Conservation (phyloP, 2,329 filamentous ascomycete genomes). For the Scedosporium aurantiacum region DNA sequence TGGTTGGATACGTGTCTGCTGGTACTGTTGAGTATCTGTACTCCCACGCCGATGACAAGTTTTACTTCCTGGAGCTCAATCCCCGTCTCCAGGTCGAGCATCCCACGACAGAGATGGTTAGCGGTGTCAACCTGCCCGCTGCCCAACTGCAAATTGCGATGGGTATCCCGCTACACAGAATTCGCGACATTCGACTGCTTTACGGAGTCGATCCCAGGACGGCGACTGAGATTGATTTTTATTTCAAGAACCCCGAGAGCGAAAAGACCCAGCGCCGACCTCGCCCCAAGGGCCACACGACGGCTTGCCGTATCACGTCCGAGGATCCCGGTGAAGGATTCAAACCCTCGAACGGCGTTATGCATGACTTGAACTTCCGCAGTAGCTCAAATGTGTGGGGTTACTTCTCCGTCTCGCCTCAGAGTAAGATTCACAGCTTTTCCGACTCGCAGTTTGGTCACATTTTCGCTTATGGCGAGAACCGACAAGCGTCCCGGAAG, state of each 20-base stretch:
- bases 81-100: constrained; percentile 99
- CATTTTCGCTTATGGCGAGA: constrained; percentile 98
- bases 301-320: constrained; percentile 96
- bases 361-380: constrained; percentile 98
- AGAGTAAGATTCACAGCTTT: constrained; percentile 97
- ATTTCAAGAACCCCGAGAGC: constrained; percentile 82
- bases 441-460: constrained; percentile 98
- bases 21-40: constrained; percentile 99
- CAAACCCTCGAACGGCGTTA: constrained; percentile 97
- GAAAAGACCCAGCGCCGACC: constrained; percentile 78
- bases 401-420: constrained; percentile 97
- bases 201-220: constrained; percentile 92
- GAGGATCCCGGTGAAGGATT: constrained; percentile 98
- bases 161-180: constrained; percentile 91
- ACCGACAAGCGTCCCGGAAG: constrained; percentile 87
- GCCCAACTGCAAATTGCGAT: constrained; percentile 98
- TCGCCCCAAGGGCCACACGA: constrained; percentile 90
- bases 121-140: constrained; percentile 90
- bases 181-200: constrained; percentile 88
- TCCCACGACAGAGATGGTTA: constrained; percentile 98
- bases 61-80: constrained; percentile 98
- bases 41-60: constrained; percentile 94
- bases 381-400: constrained; percentile 99
- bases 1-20: constrained; percentile 96
- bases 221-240: constrained; percentile 82